Conservation (phyloP, 1,284 basidiomycete genomes). For the Heliocybe sulcata region DNA sequence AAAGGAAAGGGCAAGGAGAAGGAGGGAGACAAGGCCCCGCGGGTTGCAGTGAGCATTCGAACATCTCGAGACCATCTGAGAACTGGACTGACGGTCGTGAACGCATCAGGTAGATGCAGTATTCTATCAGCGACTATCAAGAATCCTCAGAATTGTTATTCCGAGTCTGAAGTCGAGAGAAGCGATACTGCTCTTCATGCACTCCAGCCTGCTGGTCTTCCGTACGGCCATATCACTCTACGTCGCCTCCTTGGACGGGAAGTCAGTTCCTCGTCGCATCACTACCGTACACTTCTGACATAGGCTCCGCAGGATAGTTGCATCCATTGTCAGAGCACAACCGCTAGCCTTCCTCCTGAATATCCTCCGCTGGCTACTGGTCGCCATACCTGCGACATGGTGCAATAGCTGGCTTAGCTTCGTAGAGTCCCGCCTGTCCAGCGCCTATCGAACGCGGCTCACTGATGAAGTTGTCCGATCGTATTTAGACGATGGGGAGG, state of each 20-base stretch:
- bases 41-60: conserved; percentile 52
- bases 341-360: conserved; percentile 78
- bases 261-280: conserved; percentile 38
- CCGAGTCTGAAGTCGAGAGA: conserved; percentile 83
- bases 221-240: conserved; percentile 92
- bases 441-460: conserved; percentile 87
- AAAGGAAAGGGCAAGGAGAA: conserved; percentile 31
- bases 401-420: conserved; percentile 96
- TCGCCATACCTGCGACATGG: conserved; percentile 95
- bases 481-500: conserved; percentile 77
- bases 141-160: conserved; percentile 84
- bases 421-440: conserved; percentile 89
- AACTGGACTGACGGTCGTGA: conserved; percentile 3
- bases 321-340: conserved; percentile 87
- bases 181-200: conserved; percentile 79
- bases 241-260: conserved; percentile 90
- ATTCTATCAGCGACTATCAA: conserved; percentile 79
- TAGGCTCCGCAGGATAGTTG: conserved; percentile 75
- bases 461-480: conserved; percentile 79
- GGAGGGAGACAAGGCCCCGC: conserved; percentile 36
- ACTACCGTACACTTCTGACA: neutral
- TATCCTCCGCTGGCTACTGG: conserved; percentile 84
- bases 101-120: conserved; percentile 73
- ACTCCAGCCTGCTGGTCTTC: conserved; percentile 83
- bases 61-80: neutral